Evolutionary conservation across 495 filamentous ascomycete species (phyloP), one percentile per base, ranked within the genome.

Genomic region (Trichocladium uniseriatum): DNA sequence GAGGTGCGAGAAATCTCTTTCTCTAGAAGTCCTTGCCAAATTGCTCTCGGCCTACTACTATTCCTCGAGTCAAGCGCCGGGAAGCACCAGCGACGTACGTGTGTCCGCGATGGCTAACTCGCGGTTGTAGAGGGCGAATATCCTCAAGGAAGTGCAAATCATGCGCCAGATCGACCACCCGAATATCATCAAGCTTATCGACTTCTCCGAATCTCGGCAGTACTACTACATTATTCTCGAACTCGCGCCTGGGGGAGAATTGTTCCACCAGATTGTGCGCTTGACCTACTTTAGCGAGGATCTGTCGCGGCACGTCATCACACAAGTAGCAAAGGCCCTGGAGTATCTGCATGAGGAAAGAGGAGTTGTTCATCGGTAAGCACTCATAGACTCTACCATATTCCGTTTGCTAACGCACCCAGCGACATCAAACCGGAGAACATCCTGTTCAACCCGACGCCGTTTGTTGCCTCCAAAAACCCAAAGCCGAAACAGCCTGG

Each of bases 401-500:
- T n/a, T n/a, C n/a, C 6, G 11, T 22, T 27, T 37, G 43, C 47
- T 61, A 24, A 60, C 51, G 15, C 21, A 31, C 5, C 6, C 59
- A 98, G 92, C 62, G 92, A 98, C 63, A 98, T 98, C 69, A 98
- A 98, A 72, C 92, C 92, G 4, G 92, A 98, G 61, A 98, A 98
- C 56, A 77, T 98, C 22, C 77, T 98, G 10, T 98, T 97, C 68
- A 85, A 88, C 51, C 92, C 89, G 20, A 83, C 77, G 38, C 81
- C 86, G 0, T 84, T 94, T 42, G 68, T 90, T 24, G 88, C 91
- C 0, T 83, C 84, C 21, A 89, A 82, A 65, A 71, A 78, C 44
- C 89, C 87, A 2, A 86, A 88, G 64, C 83, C 86, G 5, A 80
- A 74, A 55, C 77, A 78, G 39, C 78, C 88, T 1, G 92, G 90